Base-by-base conservation (phyloP, 2,329 filamentous ascomycete genomes). In the Penicillium sp. region DNA sequence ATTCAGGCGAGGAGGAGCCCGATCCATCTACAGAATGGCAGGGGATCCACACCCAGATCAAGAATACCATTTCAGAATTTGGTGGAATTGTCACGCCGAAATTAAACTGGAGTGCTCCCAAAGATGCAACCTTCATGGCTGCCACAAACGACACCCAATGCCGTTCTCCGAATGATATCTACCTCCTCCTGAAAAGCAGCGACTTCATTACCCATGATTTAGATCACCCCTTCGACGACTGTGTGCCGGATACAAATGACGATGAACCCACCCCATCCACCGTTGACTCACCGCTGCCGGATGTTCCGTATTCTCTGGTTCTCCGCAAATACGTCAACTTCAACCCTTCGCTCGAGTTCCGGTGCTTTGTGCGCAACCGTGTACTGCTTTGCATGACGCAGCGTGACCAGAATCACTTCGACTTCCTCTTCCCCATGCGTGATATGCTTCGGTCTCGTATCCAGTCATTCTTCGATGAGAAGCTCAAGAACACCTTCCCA, bases 101-200 rank as follows among this genome's bases (percentile, higher is more conserved):
- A 76, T 80, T 99, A 47, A 97, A 97, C 78, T 99, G 94, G 94
- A 97, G 93, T 6, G 88, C 92, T 4, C 94, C 94, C 4, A 96
- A 97, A 74, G 94, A 99, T 72, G 94, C 94, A 9, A 91, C 90
- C 23, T 97, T 92, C 89, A 97, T 99, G 75, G 76, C 87, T 76
- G 77, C 84, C 73, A 93, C 82, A 76, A 99, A 99, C 75, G 96
- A 90, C 47, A 89, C 97, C 78, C 91, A 96, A 74, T 99, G 94
- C 76, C 87, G 86, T 4, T 87, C 86, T 0, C 86, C 94, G 3
- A 96, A 94, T 72, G 94, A 99, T 69, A 86, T 99, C 44, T 99
- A 97, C 71, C 83, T 97, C 17, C 83, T 99, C 1, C 83, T 99
- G 15, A 99, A 99, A 78, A 93, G 89, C 69, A 96, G 92, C 27